These are phyloP conservation scores for Boletus reticuloceps DNA, from an alignment of 768 basidiomycete species.

Conservation along the genomic window DNA sequence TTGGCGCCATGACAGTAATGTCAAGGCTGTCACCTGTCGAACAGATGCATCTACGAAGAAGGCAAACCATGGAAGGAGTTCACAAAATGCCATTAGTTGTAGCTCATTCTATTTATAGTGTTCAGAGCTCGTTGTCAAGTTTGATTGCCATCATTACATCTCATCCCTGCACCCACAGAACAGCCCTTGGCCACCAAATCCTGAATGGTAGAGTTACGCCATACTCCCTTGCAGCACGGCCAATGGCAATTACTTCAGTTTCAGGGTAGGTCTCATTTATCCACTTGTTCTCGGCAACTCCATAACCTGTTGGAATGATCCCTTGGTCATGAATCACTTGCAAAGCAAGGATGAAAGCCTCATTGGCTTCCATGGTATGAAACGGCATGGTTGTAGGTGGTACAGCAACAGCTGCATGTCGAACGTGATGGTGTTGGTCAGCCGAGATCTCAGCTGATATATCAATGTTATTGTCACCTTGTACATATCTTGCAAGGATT, in stretches of 20 bases:
- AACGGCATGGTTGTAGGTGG: not conserved
- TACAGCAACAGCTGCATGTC: not conserved
- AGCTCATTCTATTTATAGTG: conserved; percentile 2
- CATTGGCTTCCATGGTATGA: not conserved
- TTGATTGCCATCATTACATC: conserved; percentile 9
- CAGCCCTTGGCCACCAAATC: conserved; percentile 1
- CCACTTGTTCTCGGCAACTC: conserved; percentile 7
- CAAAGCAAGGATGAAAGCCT: not conserved
- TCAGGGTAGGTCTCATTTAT: not conserved
- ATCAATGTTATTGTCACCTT: not conserved
- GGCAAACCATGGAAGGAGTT: not conserved
- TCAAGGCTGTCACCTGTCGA: not conserved
- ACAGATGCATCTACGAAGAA: not conserved
- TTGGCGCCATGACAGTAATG: not conserved
- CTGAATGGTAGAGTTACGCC: not conserved
- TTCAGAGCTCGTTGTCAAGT: not conserved
- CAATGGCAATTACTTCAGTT: conserved; percentile 2
- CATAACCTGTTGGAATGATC: conserved; percentile 4
- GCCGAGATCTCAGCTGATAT: not conserved
- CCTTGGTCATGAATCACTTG: not conserved
- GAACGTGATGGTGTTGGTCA: not conserved
- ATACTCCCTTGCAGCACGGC: not conserved
- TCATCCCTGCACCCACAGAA: conserved; percentile 8
- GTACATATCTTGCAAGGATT: not conserved
- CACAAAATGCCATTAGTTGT: not conserved